Evolutionary conservation across 108 stramenopile species (phyloP).

Genomic region (Pelagomonas calceolata): DNA sequence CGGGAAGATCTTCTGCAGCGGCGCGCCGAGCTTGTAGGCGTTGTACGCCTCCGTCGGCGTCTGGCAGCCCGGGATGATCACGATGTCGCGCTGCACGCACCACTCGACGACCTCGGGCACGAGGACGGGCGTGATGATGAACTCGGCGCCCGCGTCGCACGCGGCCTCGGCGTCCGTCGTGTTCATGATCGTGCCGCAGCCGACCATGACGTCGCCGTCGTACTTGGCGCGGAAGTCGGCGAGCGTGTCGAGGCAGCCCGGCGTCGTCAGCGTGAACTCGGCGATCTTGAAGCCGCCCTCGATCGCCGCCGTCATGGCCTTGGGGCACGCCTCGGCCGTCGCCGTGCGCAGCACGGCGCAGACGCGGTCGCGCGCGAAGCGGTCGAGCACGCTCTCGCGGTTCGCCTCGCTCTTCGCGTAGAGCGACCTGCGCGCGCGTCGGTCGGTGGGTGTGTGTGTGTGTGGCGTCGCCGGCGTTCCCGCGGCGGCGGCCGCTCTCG

Average conservation of each 20-base stretch:
- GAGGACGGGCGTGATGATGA: constrained; percentile 48
- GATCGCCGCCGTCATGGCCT: constrained; percentile 74
- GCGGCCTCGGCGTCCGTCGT: constrained; percentile 53
- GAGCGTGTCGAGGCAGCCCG: constrained; percentile 60
- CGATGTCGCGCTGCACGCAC: constrained; percentile 62
- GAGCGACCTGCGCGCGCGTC: background rate
- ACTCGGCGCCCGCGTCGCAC: constrained; percentile 57
- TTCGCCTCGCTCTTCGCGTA: background rate
- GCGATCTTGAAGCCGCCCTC: constrained; percentile 72
- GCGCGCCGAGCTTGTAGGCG: constrained; percentile 62
- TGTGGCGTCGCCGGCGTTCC: too few species aligned
- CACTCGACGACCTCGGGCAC: constrained; percentile 55
- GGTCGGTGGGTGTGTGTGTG: too few species aligned
- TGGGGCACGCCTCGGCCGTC: constrained; percentile 60
- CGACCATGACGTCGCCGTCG: constrained; percentile 72
- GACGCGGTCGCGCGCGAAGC: constrained; percentile 59
- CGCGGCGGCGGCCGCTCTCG: too few species aligned
- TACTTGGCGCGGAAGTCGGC: constrained; percentile 59
- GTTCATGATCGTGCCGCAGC: constrained; percentile 68
- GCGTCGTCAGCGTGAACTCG: constrained; percentile 73
- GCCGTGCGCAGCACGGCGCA: constrained; percentile 71
- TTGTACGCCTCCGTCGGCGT: constrained; percentile 65
- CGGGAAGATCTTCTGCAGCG: constrained; percentile 71
- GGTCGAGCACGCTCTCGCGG: constrained; percentile 40
- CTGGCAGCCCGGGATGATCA: constrained; percentile 68